Conservation (phyloP, 345 rosid species). For the Murraya koenigii region DNA sequence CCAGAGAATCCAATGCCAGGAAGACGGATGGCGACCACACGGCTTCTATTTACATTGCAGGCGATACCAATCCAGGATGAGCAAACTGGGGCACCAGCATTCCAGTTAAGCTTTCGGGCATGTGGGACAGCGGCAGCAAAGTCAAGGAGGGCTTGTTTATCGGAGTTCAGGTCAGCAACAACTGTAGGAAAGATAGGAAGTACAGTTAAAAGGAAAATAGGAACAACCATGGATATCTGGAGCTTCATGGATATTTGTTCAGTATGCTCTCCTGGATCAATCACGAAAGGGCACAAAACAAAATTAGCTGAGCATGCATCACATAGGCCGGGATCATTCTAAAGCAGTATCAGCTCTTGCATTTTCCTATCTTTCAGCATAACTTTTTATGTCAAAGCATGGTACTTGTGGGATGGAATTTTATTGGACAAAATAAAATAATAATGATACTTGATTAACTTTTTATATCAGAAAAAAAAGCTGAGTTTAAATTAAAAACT, state of each 20-base stretch:
- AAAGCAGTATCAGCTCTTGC: neutral
- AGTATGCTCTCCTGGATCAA: neutral
- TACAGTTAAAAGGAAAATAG: conserved; percentile 25
- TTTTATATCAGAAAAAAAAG: neutral
- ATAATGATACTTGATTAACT: neutral
- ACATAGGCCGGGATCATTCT: neutral
- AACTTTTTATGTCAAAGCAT: neutral
- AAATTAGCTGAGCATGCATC: neutral
- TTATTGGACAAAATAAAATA: neutral
- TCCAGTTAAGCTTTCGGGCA: conserved; percentile 56
- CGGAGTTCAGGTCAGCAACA: conserved; percentile 46
- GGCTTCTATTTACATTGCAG: conserved; percentile 36
- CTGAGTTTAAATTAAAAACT: neutral
- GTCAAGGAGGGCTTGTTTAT: conserved; percentile 51
- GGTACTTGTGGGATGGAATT: neutral
- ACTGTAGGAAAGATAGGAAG: conserved; percentile 9
- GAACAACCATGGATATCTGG: conserved; percentile 16
- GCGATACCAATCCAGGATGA: conserved; percentile 61
- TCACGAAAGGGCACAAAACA: neutral
- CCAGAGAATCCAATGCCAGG: conserved; percentile 77
- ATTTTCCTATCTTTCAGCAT: no score
- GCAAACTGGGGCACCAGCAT: conserved; percentile 36
- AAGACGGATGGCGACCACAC: conserved; percentile 53
- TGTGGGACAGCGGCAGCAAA: conserved; percentile 51
- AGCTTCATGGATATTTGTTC: conserved; percentile 27